Evolutionary conservation across 2,329 filamentous ascomycete species (phyloP).

Genomic region (Mycosphaerella arachidis): DNA sequence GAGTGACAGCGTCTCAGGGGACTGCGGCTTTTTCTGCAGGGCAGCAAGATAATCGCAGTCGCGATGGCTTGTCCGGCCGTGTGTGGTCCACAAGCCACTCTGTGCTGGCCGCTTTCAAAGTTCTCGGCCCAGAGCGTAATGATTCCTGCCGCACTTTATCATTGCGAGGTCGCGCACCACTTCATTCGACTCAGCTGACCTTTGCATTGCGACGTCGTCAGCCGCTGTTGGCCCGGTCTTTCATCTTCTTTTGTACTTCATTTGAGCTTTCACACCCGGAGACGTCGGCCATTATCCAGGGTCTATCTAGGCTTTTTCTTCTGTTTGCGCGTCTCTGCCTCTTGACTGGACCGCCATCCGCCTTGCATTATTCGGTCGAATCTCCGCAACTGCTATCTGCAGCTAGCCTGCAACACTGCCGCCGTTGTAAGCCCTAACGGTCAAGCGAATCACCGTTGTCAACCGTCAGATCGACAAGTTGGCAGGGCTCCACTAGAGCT

Average conservation of each 20-base stretch:
- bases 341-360: constrained; percentile 19
- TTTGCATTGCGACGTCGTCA: constrained; percentile 1
- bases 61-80: constrained; percentile 13
- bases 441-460: constrained; percentile 18
- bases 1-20: constrained; percentile 6
- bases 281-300: constrained; percentile 1
- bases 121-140: constrained; percentile 5
- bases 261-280: neutral
- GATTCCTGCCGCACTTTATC: constrained; percentile 9
- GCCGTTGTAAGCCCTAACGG: constrained; percentile 8
- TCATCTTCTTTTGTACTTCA: neutral
- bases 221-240: neutral
- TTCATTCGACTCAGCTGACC: neutral
- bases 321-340: constrained; percentile 9
- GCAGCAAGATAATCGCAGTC: constrained; percentile 6
- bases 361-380: constrained; percentile 19
- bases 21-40: constrained; percentile 11
- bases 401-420: constrained; percentile 17
- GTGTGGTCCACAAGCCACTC: constrained; percentile 9
- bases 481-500: constrained; percentile 20
- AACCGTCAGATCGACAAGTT: constrained; percentile 15
- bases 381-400: constrained; percentile 20
- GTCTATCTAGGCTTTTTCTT: constrained; percentile 13
- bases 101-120: constrained; percentile 9
- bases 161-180: neutral